Evolutionary conservation across 495 filamentous ascomycete genomes (phyloP), one percentile per base, ranked within the genome.

Genomic region (Annulohypoxylon moriforme): DNA sequence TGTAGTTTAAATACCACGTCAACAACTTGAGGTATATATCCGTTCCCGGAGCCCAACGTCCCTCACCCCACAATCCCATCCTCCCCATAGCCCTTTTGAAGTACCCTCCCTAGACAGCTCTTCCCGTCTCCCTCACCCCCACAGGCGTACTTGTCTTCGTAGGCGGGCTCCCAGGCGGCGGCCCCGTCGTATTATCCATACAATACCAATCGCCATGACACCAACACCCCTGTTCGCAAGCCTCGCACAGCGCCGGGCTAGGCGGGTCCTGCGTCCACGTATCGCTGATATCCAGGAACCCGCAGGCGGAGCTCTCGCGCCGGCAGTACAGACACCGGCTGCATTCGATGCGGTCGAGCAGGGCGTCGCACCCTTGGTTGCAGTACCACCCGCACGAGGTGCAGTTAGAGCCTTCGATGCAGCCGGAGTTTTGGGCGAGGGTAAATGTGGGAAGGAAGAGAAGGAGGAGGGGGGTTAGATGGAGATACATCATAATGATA

Each of bases 241-340:
- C 38, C 18, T 49, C 69, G 59, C 73, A 75, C 33, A 61, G 11
- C 40, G 55, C 57, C 14, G 67, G 50, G 61, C 68, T 69, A 0
- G 73, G 69, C 40, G 69, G 61, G 46, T 75, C 47, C 1, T 56
- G 16, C 5, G 55, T 53, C 73, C 69, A 66, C 0, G 52, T 47
- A 14, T 68, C 53, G 22, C 64, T 13, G 36, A 75, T 52, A 24
- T 49, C 11, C 2, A 69, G 31, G 42, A 69, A 75, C 4, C 46
- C 52, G 59, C 73, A 75, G n/a, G 65, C 49, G 14, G 61, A 67
- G 49, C 65, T 72, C 62, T 75, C 73, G 9, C 73, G 73, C 14
- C 73, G 73, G 57, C 73, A 75, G 66, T 73, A 75, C 18, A 75
- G 66, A 9, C 73, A 73, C 16, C 61, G 62, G 33, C 24, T 33